Base-by-base conservation (phyloP, 2,329 filamentous ascomycete genomes). In the Phaeosphaeriaceae sp. region DNA sequence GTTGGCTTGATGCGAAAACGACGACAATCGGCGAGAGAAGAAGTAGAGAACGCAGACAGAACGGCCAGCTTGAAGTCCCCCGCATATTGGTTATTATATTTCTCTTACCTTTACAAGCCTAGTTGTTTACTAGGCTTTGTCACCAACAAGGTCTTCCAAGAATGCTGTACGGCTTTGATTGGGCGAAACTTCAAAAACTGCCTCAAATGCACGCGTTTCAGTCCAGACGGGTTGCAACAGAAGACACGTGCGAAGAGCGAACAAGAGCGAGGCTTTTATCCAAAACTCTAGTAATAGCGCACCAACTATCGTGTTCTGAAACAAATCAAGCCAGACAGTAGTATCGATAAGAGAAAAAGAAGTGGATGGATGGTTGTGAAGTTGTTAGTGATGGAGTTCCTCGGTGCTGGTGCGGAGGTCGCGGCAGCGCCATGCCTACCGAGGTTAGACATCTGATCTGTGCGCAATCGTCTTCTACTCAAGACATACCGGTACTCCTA, bases 81-180 rank as follows among this genome's bases (percentile, higher is more conserved):
- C 63, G 52, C 68, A 71, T 71, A 34, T 26, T 67, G 54, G 38
- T 34, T 44, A 36, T 48, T 33, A 49, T 37, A 45, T 35, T 48
- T 54, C 51, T 42, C 49, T 50, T 45, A 43, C 43, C 48, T 39
- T 35, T 16, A 41, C 30, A 46, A 18, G 46, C 53, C 61, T 62
- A 47, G 62, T 58, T 54, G 58, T 52, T 46, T 21, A n/a, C 30
- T 46, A 26, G 44, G 47, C 50, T 42, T 20, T 35, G 38, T 49
- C 35, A 28, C 60, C 67, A 71, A 60, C 66, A 71, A 58, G 68
- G 68, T 71, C 57, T 66, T 67, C 61, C 13, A 40, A 39, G 37
- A 44, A 48, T 53, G 55, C 20, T 41, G 48, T 58, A 11, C 11
- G 23, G 23, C 23, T 26, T 52, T n/a, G 18, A 61, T 55, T 17